Conservation (phyloP, 257 asterid species). For the Verbena officinalis region DNA sequence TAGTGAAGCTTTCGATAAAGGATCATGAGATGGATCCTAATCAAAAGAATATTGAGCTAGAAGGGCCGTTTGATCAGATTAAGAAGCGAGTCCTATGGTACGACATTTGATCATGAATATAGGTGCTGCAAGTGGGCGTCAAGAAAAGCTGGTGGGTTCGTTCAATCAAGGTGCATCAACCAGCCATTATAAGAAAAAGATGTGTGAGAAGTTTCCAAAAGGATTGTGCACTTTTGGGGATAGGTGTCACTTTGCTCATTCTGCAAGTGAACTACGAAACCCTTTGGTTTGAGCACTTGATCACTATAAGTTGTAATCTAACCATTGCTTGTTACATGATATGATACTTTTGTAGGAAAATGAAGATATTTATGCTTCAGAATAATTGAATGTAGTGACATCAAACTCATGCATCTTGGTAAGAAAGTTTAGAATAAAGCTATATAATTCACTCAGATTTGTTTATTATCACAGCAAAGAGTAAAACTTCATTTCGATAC, state of each 20-base stretch:
- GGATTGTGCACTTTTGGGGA: constrained; percentile 57
- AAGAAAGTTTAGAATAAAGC: too few relatives aligned
- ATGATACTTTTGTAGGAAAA: constrained; percentile 11
- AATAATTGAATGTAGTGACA: too few relatives aligned
- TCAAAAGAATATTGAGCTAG: constrained; percentile 59
- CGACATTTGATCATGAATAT: constrained; percentile 43
- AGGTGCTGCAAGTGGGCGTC: constrained; percentile 23
- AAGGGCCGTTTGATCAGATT: constrained; percentile 63
- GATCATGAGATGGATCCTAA: constrained; percentile 54
- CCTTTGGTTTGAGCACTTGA: constrained; percentile 24
- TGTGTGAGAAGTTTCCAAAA: constrained; percentile 50
- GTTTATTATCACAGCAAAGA: too few relatives aligned
- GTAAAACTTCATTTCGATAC: too few relatives aligned
- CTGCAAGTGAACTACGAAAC: constrained; percentile 40
- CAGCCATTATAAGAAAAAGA: constrained; percentile 42
- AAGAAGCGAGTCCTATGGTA: constrained; percentile 53
- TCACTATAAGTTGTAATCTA: constrained; percentile 9
- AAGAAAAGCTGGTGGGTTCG: constrained; percentile 29
- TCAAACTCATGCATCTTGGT: too few relatives aligned
- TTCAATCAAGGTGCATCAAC: constrained; percentile 25
- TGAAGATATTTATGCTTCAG: not conserved
- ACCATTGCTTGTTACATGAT: not conserved
- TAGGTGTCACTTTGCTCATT: constrained; percentile 56
- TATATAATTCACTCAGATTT: too few relatives aligned
- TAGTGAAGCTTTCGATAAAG: constrained; percentile 46